Evolutionary conservation across 169 alveolate genomes (phyloP).

Genomic region (Plasmodium reichenowi): DNA sequence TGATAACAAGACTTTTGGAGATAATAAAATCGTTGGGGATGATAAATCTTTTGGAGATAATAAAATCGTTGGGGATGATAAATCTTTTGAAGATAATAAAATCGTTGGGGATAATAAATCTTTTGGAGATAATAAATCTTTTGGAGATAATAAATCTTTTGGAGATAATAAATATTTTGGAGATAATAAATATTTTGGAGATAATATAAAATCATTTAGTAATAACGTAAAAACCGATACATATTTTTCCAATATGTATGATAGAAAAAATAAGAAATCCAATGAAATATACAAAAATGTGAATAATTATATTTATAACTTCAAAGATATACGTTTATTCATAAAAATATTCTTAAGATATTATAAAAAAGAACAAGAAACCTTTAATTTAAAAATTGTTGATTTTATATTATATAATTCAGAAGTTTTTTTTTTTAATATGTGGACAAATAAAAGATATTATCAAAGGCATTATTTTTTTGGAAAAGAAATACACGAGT

Average conservation of each 20-base stretch:
- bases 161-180: background rate
- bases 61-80: background rate
- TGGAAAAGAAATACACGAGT: constrained; percentile 35
- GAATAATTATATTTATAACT: constrained; percentile 30
- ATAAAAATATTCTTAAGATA: constrained; percentile 11
- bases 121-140: background rate
- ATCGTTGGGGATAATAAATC: background rate
- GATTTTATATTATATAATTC: constrained; percentile 40
- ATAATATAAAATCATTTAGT: background rate
- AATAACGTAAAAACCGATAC: background rate
- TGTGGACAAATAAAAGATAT: constrained; percentile 7
- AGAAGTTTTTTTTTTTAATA: constrained; percentile 25
- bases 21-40: background rate
- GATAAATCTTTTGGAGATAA: background rate
- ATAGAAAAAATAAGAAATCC: background rate
- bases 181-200: background rate
- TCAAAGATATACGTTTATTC: constrained; percentile 37
- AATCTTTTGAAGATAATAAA: background rate
- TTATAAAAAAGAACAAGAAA: constrained; percentile 25
- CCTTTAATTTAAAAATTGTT: constrained; percentile 20
- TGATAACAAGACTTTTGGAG: background rate
- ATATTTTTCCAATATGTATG: background rate
- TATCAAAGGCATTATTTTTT: constrained; percentile 42
- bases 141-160: background rate
- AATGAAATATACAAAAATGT: constrained; percentile 9